Evolutionary conservation across 331 rosid genomes (phyloP), one percentile per base, ranked within the genome.

Genomic region (Acacia concinna): DNA sequence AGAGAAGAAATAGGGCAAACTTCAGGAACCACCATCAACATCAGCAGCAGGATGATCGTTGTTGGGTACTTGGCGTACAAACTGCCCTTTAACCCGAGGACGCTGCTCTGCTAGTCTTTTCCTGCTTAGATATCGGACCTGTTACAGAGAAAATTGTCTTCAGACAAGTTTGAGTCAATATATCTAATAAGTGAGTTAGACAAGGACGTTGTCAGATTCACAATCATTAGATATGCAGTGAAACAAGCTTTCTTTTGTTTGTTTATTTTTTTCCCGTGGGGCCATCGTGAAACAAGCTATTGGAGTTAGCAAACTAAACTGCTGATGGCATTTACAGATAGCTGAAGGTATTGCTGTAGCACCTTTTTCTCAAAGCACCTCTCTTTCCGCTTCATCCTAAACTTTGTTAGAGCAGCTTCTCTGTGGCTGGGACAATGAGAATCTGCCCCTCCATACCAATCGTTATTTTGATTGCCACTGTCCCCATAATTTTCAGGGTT

Each of bases 41-140:
- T 73, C 81, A 11, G 82, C 56, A 14, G 68, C 71, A 35, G 86
- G 79, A 47, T 68, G 74, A 74, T 86, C 84, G 10, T 69, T 60
- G 4, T 78, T 80, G 4, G 35, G 71, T 17, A 49, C 83, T 74
- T 87, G 88, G 8, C 93, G 91, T 25, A 89, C 93, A 63, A 93
- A 91, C 81, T 87, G 94, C 73, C 67, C 97, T 77, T 90, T 92
- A 44, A 89, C 87, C 54, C 97, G 86, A 8, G 89, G 97, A 40
- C 94, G 87, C 87, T 89, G 89, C 84, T 93, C 97, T n/a, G 97
- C 97, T 71, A 84, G 77, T 81, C 75, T 75, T 84, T 91, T 89
- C 79, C 96, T 79, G 79, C 91, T 89, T 65, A 88, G 91, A 75
- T 91, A 93, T 74, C 97, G 86, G 21, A 93, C 93, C 96, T 91